These are phyloP conservation scores for Saussurea involucrata DNA, from an alignment of 129 eudicot genomes.

Conservation along the genomic window DNA sequence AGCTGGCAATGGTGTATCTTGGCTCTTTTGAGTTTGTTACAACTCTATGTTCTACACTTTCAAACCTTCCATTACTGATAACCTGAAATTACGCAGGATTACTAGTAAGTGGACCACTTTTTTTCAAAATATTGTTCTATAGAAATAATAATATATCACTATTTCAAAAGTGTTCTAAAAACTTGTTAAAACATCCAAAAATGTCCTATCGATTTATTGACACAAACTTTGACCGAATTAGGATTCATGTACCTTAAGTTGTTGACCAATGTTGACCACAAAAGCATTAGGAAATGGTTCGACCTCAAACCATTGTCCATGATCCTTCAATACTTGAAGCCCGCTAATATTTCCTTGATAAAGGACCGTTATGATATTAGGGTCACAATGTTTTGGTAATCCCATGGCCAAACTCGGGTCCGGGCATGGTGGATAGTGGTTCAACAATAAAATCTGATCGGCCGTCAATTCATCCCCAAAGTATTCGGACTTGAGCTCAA, in stretches of 20 bases:
- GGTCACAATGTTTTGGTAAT: conserved; percentile 39
- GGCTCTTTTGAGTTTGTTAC: conserved; percentile 38
- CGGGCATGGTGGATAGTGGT: conserved; percentile 64
- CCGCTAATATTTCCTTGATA: conserved; percentile 36
- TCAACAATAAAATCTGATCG: conserved; percentile 29
- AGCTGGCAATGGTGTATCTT: conserved; percentile 36
- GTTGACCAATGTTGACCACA: not conserved
- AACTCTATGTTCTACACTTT: conserved; percentile 56
- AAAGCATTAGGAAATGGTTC: not conserved
- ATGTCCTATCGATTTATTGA: not conserved
- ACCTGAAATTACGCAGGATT: conserved; percentile 28
- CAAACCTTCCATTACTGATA: conserved; percentile 52
- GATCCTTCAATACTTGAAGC: conserved; percentile 41
- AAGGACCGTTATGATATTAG: conserved; percentile 35
- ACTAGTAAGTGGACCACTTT: not conserved
- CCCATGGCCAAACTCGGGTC: conserved; percentile 62
- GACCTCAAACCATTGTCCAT: conserved; percentile 48
- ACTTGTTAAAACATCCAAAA: no score
- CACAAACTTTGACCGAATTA: not conserved
- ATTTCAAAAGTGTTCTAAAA: no score
- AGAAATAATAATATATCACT: not conserved
- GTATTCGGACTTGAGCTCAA: conserved; percentile 45
- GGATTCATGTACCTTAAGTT: not conserved
- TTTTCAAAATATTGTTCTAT: not conserved
- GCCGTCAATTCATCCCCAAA: conserved; percentile 31